Conservation (phyloP, 2,329 filamentous ascomycete genomes). For the Penicillium sp. region DNA sequence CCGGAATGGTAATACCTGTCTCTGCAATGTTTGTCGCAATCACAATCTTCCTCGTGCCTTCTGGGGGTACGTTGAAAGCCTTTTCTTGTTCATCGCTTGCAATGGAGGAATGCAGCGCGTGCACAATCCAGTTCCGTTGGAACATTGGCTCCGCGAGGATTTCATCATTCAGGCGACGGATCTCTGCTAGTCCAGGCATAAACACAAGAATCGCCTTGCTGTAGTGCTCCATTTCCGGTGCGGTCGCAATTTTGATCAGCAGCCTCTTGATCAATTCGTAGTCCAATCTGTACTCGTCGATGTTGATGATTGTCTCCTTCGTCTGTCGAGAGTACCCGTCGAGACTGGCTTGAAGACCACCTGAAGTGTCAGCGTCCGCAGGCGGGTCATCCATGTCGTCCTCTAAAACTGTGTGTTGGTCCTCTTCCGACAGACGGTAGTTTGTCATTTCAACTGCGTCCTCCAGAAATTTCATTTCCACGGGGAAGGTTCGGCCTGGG, state of each 20-base stretch:
- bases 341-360: slow-evolving; percentile 65
- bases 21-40: slow-evolving; percentile 98
- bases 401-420: slow-evolving; percentile 35
- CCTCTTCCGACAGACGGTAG: slow-evolving; percentile 68
- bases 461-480: slow-evolving; percentile 83
- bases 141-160: slow-evolving; percentile 77
- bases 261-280: slow-evolving; percentile 82
- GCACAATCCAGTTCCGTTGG: slow-evolving; percentile 75
- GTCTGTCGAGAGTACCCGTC: slow-evolving; percentile 75
- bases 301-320: slow-evolving; percentile 68
- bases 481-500: slow-evolving; percentile 90
- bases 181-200: slow-evolving; percentile 90
- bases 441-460: slow-evolving; percentile 88
- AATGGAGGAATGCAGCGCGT: slow-evolving; percentile 90
- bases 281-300: slow-evolving; percentile 91
- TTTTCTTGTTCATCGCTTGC: slow-evolving; percentile 95
- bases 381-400: slow-evolving; percentile 53
- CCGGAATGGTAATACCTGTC: slow-evolving; percentile 96
- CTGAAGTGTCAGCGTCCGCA: slow-evolving; percentile 46
- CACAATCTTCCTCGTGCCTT: slow-evolving; percentile 85
- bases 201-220: slow-evolving; percentile 95
- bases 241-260: slow-evolving; percentile 72
- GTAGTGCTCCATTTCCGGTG: slow-evolving; percentile 66
- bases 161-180: slow-evolving; percentile 83
- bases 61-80: slow-evolving; percentile 82